phyloP scores from a whole-genome alignment of 1,139 yeast genomes.

The Ogataea hybrid region DNA sequence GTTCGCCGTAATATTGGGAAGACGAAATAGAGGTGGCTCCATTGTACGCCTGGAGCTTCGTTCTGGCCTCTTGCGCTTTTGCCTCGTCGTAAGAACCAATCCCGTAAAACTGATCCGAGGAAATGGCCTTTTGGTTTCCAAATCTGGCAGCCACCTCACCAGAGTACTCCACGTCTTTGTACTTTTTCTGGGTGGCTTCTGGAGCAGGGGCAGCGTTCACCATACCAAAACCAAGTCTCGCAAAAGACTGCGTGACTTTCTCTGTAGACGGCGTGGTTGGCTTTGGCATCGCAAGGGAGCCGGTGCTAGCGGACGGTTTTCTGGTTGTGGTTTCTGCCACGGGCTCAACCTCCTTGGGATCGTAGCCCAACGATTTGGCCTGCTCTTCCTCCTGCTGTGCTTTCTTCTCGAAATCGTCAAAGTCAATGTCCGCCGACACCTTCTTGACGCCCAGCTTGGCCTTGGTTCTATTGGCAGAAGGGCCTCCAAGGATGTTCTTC shows the following conservation, averaged over 20 bases:
- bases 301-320: conserved; percentile 12
- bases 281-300: conserved; percentile 17
- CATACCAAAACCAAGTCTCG: conserved; percentile 86
- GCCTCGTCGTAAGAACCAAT: conserved; percentile 80
- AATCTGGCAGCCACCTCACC: conserved; percentile 75
- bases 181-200: conserved; percentile 41
- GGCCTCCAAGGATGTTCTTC: conserved; percentile 30
- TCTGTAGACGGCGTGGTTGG: conserved; percentile 37
- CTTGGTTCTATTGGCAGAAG: conserved; percentile 41
- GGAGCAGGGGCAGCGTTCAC: conserved; percentile 39
- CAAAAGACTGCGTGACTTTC: conserved; percentile 67
- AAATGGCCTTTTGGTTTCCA: conserved; percentile 90
- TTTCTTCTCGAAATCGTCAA: conserved; percentile 85
- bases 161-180: conserved; percentile 46
- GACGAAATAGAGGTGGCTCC: conserved; percentile 93
- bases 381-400: conserved; percentile 84
- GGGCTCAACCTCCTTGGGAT: conserved; percentile 44
- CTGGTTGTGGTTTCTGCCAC: conserved; percentile 25
- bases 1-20: conserved; percentile 81
- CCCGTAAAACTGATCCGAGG: conserved; percentile 93
- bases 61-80: conserved; percentile 74
- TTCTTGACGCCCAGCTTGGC: conserved; percentile 59
- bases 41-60: conserved; percentile 73
- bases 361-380: conserved; percentile 68
- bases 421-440: conserved; percentile 66